Conservation (phyloP, 2,329 filamentous ascomycete genomes). For the Sporothrix mexicana region DNA sequence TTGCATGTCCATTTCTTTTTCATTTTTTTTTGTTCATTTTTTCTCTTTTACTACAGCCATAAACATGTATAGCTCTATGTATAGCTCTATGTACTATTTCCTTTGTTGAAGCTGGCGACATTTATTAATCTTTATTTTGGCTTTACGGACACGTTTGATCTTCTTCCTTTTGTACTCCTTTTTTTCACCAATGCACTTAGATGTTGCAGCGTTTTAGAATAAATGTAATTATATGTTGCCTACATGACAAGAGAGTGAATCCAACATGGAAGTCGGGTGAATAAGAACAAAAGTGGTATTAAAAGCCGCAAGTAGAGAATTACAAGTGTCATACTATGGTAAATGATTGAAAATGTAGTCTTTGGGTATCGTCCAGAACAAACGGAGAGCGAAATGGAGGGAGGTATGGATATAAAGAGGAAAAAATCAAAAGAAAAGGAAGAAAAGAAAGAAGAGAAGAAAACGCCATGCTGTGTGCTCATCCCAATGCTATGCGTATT, state of each 20-base stretch:
- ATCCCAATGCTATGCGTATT: background rate
- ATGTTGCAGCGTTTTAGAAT: conserved; percentile 9
- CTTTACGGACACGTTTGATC: background rate
- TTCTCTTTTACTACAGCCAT: background rate
- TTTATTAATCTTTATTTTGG: background rate
- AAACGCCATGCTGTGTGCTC: conserved; percentile 10
- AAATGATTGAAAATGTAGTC: conserved; percentile 26
- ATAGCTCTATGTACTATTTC: background rate
- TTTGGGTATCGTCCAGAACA: conserved; percentile 34
- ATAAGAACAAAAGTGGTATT: background rate
- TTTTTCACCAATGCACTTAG: background rate
- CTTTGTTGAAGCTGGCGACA: background rate
- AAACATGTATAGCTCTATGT: background rate
- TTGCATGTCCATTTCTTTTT: background rate
- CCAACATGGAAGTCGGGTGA: too few relatives aligned
- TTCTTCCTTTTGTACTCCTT: background rate
- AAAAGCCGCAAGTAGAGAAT: background rate
- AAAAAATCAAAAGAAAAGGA: background rate
- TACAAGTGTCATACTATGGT: conserved; percentile 23
- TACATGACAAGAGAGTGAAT: too few relatives aligned
- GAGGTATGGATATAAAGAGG: background rate
- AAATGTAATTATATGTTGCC: background rate
- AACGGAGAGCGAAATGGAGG: conserved; percentile 1
- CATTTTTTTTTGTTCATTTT: background rate
- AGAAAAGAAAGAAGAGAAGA: background rate